Base-by-base conservation (phyloP, 148 eudicot genomes). In the Amaranthus hypochondriacus region DNA sequence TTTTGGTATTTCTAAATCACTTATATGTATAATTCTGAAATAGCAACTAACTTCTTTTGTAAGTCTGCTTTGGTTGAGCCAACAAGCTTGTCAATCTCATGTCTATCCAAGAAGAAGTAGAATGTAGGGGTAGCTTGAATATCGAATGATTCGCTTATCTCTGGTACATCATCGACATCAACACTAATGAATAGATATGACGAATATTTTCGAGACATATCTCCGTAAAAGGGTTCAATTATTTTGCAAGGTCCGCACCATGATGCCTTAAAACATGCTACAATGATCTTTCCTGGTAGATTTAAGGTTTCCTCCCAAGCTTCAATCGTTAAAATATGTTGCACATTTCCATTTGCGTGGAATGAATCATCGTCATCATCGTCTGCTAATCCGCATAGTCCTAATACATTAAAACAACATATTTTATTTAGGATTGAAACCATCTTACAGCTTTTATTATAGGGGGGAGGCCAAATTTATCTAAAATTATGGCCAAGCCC, bases 221-320 rank as follows among this genome's bases (percentile, higher is more conserved):
- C 69, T 2, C 69, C 69, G 12, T 66, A 66, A 9, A 66, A 66
- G 42, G 69, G 69, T 48, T 53, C 69, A 49, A 66, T 66, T 3
- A 66, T n/a, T 53, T 49, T 66, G 42, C 69, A 66, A 48, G 69
- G 69, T 15, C 69, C 69, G 6, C 69, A 66, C 69, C 69, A 66
- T 48, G 69, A 21, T 48, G 69, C 69, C 55, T 66, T 66, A 66
- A 66, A 66, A 66, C 69, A 66, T 15, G 69, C 69, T 15, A 66
- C 6, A 18, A 66, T 66, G 7, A 66, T 18, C 55, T 66, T 66
- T 1, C 69, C 69, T 48, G 15, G n/a, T 15, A 46, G 43, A 55
- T 66, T 48, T 8, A 66, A 66, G 6, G 55, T 66, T 12, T 66
- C 69, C 13, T 66, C 69, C 69, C 69, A 66, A 15, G 69, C 69